Conservation (phyloP, 495 filamentous ascomycete species). For the Acidiella bohemica region DNA sequence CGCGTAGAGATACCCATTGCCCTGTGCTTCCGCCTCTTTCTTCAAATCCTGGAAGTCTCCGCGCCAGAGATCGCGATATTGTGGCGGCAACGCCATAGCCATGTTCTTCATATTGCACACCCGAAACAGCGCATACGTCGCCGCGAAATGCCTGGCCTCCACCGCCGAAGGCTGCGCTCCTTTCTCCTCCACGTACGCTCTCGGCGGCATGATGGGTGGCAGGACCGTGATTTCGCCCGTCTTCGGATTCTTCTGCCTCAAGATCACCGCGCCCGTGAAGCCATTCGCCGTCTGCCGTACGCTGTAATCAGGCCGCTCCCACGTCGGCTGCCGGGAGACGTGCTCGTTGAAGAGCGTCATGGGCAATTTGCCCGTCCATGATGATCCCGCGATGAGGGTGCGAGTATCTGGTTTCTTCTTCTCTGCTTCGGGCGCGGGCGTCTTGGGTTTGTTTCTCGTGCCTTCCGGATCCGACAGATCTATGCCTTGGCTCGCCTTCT, state of each 20-base stretch:
- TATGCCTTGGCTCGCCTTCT: no score
- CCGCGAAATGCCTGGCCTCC: slow-evolving; percentile 85
- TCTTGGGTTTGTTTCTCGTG: no score
- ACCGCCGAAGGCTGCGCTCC: slow-evolving; percentile 58
- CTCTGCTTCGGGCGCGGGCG: slow-evolving; percentile 38
- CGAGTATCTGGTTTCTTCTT: slow-evolving; percentile 74
- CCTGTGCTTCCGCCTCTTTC: slow-evolving; percentile 57
- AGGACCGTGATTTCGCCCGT: slow-evolving; percentile 60
- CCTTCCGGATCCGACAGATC: no score
- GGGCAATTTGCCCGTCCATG: slow-evolving; percentile 95
- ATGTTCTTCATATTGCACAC: slow-evolving; percentile 90
- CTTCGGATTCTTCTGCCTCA: slow-evolving; percentile 68
- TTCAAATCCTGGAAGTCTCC: slow-evolving; percentile 68
- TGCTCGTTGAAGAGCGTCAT: slow-evolving; percentile 88
- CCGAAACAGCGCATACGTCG: slow-evolving; percentile 77
- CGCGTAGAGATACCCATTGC: slow-evolving; percentile 83
- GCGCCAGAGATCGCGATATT: slow-evolving; percentile 78
- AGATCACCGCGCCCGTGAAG: slow-evolving; percentile 62
- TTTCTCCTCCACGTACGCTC: slow-evolving; percentile 46
- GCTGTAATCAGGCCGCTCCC: slow-evolving; percentile 80
- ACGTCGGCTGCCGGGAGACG: slow-evolving; percentile 88
- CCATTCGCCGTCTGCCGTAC: slow-evolving; percentile 41
- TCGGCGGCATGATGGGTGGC: slow-evolving; percentile 65
- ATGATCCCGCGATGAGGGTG: slow-evolving; percentile 81
- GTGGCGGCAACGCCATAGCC: slow-evolving; percentile 86